Evolutionary conservation across 805 yeast genomes (phyloP).

Genomic region (Tetrapisispora arboricola): DNA sequence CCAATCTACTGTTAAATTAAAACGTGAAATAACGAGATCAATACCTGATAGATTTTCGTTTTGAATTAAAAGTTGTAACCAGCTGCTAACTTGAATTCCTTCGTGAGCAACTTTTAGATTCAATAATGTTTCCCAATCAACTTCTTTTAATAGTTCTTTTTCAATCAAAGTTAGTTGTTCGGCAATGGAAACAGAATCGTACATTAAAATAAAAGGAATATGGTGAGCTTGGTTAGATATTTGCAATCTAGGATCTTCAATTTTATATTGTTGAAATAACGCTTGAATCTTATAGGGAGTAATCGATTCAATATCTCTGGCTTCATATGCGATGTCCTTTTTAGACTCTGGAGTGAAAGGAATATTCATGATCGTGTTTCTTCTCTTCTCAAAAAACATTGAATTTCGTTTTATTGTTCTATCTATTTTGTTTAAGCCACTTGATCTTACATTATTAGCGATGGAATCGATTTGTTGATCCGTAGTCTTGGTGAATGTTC

Average conservation of each 20-base stretch:
- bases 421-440: neutral
- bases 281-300: slow-evolving; percentile 16
- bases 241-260: slow-evolving; percentile 20
- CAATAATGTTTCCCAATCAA: slow-evolving; percentile 86
- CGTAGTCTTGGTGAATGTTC: slow-evolving; percentile 31
- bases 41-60: slow-evolving; percentile 56
- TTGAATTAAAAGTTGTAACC: slow-evolving; percentile 68
- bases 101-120: slow-evolving; percentile 66
- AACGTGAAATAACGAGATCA: slow-evolving; percentile 71
- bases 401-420: slow-evolving; percentile 19
- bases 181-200: slow-evolving; percentile 56
- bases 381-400: slow-evolving; percentile 30
- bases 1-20: slow-evolving; percentile 87
- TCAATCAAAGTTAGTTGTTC: slow-evolving; percentile 83
- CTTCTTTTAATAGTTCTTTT: slow-evolving; percentile 67
- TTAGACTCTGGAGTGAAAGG: slow-evolving; percentile 26
- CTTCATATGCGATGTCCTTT: slow-evolving; percentile 5
- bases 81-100: slow-evolving; percentile 60
- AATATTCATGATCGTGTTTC: slow-evolving; percentile 29
- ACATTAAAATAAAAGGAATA: slow-evolving; percentile 71
- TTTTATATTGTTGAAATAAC: slow-evolving; percentile 17
- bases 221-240: slow-evolving; percentile 40
- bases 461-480: slow-evolving; percentile 8
- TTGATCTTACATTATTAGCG: slow-evolving; percentile 1
- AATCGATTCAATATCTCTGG: neutral